Conservation (phyloP, 306 rosid species). For the Oxytropis ochrocephala region DNA sequence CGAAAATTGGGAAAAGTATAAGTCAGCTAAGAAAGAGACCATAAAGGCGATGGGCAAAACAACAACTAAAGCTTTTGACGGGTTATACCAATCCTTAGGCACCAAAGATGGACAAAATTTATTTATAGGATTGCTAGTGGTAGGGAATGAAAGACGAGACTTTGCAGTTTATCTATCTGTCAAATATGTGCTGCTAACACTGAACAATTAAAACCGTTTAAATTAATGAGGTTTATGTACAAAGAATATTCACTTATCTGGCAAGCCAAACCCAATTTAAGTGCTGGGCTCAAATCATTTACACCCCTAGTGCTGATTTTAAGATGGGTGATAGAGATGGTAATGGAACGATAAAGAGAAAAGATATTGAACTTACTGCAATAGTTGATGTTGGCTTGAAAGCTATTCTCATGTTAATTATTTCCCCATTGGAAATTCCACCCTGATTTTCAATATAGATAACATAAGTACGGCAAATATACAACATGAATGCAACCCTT, state of each 20-base stretch:
- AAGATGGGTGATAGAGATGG: background rate
- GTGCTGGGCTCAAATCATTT: background rate
- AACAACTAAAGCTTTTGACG: no score
- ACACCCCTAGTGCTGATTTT: background rate
- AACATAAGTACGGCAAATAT: conserved; percentile 15
- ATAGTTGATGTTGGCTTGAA: conserved; percentile 98
- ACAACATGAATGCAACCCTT: background rate
- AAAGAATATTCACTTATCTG: background rate
- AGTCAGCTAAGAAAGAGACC: no score
- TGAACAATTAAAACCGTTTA: conserved; percentile 1
- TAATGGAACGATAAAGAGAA: background rate
- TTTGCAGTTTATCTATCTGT: background rate
- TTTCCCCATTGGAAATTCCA: conserved; percentile 97
- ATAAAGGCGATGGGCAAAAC: no score
- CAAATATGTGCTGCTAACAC: background rate
- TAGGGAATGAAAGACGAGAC: no score
- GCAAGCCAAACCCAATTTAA: background rate
- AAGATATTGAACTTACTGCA: conserved; percentile 48
- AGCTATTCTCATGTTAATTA: conserved; percentile 85
- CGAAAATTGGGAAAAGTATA: no score
- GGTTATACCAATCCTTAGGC: no score
- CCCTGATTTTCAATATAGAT: conserved; percentile 50
- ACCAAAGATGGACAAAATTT: no score
- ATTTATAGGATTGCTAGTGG: no score
- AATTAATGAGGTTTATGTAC: background rate